Percentiles rank a stretch among this genome's conserved stretches.
Conservation (phyloP, 768 basidiomycete genomes). For the Lanmaoa rubissima region DNA sequence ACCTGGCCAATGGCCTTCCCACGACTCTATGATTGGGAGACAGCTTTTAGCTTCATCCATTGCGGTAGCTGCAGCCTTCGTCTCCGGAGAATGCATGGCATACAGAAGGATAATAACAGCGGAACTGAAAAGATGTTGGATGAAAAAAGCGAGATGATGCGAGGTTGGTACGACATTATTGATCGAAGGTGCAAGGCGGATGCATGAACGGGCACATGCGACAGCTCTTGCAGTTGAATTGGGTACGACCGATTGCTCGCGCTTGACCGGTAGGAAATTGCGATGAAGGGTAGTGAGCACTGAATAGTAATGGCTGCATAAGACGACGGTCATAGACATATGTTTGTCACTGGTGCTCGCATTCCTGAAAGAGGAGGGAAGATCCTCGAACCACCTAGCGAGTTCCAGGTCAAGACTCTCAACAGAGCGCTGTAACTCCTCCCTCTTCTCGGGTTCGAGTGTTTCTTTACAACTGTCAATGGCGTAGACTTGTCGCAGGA, state of each 20-base stretch:
- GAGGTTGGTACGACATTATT: slow-evolving; percentile 81
- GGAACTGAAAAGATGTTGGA: slow-evolving; percentile 86
- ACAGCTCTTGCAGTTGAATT: slow-evolving; percentile 80
- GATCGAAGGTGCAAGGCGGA: slow-evolving; percentile 81
- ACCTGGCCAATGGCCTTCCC: slow-evolving; percentile 88
- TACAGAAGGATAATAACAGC: slow-evolving; percentile 82
- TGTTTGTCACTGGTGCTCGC: slow-evolving; percentile 72
- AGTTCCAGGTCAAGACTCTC: slow-evolving; percentile 77
- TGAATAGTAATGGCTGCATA: slow-evolving; percentile 89
- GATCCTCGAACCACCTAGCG: slow-evolving; percentile 78
- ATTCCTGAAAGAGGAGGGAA: slow-evolving; percentile 74
- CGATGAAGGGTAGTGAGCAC: slow-evolving; percentile 85
- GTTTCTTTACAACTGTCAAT: slow-evolving; percentile 74
- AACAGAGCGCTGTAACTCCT: slow-evolving; percentile 73
- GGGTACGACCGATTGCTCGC: slow-evolving; percentile 63
- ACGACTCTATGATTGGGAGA: slow-evolving; percentile 66
- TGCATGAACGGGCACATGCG: slow-evolving; percentile 81
- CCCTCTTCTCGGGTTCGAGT: slow-evolving; percentile 69
- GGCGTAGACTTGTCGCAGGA: slow-evolving; percentile 80
- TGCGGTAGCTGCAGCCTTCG: slow-evolving; percentile 61
- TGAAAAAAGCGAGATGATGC: slow-evolving; percentile 85
- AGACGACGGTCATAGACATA: slow-evolving; percentile 80
- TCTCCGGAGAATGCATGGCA: slow-evolving; percentile 79
- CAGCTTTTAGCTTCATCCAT: slow-evolving; percentile 83
- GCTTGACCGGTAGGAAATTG: slow-evolving; percentile 79